Conservation (phyloP, 805 yeast genomes). For the Debaryomyces tyrocola region DNA sequence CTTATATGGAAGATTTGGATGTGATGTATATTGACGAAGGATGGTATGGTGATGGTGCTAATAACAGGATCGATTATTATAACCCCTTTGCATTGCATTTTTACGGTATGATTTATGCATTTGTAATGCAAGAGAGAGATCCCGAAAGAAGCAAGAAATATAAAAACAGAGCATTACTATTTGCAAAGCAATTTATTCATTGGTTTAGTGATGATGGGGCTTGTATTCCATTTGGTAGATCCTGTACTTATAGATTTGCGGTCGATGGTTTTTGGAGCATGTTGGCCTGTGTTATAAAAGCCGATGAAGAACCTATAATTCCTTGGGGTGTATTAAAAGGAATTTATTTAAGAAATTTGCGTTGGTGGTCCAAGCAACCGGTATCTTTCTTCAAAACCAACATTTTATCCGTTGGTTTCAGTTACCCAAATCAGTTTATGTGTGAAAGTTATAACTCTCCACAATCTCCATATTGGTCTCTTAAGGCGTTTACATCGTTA, state of each 20-base stretch:
- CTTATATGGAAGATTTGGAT: constrained; percentile 18
- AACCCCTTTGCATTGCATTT: constrained; percentile 30
- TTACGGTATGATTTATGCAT: constrained; percentile 22
- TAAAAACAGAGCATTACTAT: constrained; percentile 16
- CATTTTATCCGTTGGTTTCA: constrained; percentile 10
- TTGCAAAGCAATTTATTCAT: constrained; percentile 20
- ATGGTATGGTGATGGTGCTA: constrained; percentile 30
- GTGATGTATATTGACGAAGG: constrained; percentile 23
- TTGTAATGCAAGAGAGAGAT: constrained; percentile 11
- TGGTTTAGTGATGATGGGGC: constrained; percentile 17
- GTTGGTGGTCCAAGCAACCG: constrained; percentile 12
- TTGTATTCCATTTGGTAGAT: constrained; percentile 11
- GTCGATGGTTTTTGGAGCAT: constrained; percentile 12
- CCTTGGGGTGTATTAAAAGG: constrained; percentile 11
- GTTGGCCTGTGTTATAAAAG: constrained; percentile 6
- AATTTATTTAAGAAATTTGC: constrained; percentile 6
- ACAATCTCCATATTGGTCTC: constrained; percentile 13
- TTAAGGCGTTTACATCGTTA: constrained; percentile 10
- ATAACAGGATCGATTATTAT: constrained; percentile 23
- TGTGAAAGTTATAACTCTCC: constrained; percentile 12
- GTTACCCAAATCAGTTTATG: constrained; percentile 11
- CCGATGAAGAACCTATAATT: constrained; percentile 3
- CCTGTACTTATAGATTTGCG: constrained; percentile 12
- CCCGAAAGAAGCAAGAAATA: constrained; percentile 11
- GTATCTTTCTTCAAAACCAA: constrained; percentile 5